phyloP scores from a whole-genome alignment of 805 yeast species.

The Cyberlindnera xylosilytica region DNA sequence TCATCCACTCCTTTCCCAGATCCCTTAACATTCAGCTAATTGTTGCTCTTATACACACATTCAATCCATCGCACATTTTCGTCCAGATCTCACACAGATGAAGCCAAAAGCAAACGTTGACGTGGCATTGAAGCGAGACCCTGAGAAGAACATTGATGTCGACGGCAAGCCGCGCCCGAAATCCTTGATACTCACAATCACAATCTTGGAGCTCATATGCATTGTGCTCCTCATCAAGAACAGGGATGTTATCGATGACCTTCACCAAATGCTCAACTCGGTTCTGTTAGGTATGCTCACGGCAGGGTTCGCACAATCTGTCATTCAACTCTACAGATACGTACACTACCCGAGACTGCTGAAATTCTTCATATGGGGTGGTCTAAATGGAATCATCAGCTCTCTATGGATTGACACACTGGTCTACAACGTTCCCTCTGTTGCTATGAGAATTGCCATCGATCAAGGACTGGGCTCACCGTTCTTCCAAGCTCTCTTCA shows the following conservation, averaged over 20 bases:
- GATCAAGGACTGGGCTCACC: constrained; percentile 60
- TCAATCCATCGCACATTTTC: neutral
- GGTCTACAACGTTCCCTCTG: constrained; percentile 34
- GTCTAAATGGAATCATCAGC: constrained; percentile 53
- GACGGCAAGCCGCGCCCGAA: constrained; percentile 8
- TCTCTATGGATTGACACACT: constrained; percentile 53
- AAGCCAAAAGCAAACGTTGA: constrained; percentile 4
- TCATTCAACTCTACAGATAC: constrained; percentile 23
- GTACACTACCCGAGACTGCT: constrained; percentile 20
- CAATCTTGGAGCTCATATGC: constrained; percentile 8
- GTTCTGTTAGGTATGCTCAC: constrained; percentile 23
- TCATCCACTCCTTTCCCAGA: too few species aligned
- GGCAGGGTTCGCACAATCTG: constrained; percentile 24
- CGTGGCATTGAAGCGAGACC: constrained; percentile 16
- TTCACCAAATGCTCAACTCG: constrained; percentile 26
- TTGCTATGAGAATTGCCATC: constrained; percentile 39
- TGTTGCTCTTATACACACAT: too few species aligned
- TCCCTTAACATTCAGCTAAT: too few species aligned
- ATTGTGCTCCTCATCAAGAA: constrained; percentile 16
- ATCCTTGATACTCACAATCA: constrained; percentile 10
- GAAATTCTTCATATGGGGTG: constrained; percentile 60
- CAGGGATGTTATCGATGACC: constrained; percentile 23
- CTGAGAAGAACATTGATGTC: constrained; percentile 19
- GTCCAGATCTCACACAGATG: neutral
- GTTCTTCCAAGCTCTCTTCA: constrained; percentile 49